Conservation (phyloP, 1,139 yeast genomes). For the Diutina catenulata region DNA sequence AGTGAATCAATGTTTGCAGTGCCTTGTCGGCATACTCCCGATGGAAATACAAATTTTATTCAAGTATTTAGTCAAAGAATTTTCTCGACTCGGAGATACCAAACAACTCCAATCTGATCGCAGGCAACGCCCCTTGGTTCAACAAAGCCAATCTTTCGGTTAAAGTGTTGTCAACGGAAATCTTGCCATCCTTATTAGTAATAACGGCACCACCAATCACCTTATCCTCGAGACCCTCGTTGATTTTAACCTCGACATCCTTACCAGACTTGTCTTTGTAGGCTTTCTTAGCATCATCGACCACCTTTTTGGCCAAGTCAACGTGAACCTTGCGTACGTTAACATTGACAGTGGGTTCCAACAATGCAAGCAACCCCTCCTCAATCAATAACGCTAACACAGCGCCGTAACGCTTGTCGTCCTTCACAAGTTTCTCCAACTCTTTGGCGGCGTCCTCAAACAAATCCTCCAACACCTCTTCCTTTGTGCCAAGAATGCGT, state of each 20-base stretch:
- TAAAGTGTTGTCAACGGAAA: conserved; percentile 83
- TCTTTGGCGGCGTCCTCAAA: conserved; percentile 58
- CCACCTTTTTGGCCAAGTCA: conserved; percentile 49
- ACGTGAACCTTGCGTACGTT: conserved; percentile 64
- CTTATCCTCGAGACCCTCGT: conserved; percentile 48
- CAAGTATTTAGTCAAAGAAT: conserved; percentile 56
- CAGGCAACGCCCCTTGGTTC: conserved; percentile 82
- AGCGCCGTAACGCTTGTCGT: conserved; percentile 47
- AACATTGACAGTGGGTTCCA: conserved; percentile 57
- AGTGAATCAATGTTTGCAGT: no score
- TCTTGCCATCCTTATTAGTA: conserved; percentile 62
- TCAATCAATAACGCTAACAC: conserved; percentile 69
- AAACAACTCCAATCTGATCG: conserved; percentile 79
- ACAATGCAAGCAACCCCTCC: conserved; percentile 67
- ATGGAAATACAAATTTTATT: no score
- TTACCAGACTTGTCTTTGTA: conserved; percentile 49
- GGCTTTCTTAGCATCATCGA: conserved; percentile 47
- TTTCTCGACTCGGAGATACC: conserved; percentile 83
- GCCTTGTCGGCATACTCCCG: no score
- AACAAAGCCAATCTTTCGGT: conserved; percentile 85
- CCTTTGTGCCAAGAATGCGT: conserved; percentile 78
- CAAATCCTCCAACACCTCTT: conserved; percentile 63
- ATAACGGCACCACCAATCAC: conserved; percentile 81
- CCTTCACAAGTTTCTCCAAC: conserved; percentile 40
- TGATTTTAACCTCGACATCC: conserved; percentile 38